Base-by-base conservation (phyloP, 345 rosid genomes). In the Acer negundo region DNA sequence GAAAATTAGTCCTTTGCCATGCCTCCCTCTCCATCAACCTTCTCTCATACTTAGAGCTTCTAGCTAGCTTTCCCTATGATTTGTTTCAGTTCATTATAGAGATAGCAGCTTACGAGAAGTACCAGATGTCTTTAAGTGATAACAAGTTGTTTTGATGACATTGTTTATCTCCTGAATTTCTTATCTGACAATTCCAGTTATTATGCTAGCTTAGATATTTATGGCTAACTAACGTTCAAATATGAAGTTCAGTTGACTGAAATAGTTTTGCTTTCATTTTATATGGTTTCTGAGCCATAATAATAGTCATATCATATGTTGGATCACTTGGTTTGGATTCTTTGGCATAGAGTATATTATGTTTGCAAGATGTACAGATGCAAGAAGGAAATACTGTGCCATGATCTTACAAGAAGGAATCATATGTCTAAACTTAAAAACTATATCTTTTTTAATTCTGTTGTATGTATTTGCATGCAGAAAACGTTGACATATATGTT, bases 401-500 rank as follows among this genome's bases (percentile, higher is more conserved):
- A 76, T 20, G 24, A 22, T 17, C 47, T 26, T 64, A 56, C 15
- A 10, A 59, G 55, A 67, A 58, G 12, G 19, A 72, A 53, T 62
- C 1, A 19, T 46, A 28, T 69, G 8, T 68, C 19, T 55, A 63
- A 65, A 70, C 16, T 70, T 20, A 19, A 46, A 35, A 6, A 24
- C n/a, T 73, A 9, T 22, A 7, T 26, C 38, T 19, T 13, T 44
- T 72, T 68, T 62, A 49, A 22, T 77, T 24, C 12, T 23, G 31
- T 31, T 51, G 51, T 51, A 23, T 62, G 20, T 72, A n/a, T 59
- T 58, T 51, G 62, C 67, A 12, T 68, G 72, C 80, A 47, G 51
- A 35, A 71, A 78, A 61, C 16, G 44, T 6, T 79, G 61, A 69
- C 64, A 11, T 72, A 72, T 79, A 63, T 56, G 16, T 72, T 68